Percentiles rank a stretch among this genome's conserved stretches.
These are phyloP conservation scores for Phytophthora citrophthora DNA, from an alignment of 352 stramenopile species.

Conservation along the genomic window DNA sequence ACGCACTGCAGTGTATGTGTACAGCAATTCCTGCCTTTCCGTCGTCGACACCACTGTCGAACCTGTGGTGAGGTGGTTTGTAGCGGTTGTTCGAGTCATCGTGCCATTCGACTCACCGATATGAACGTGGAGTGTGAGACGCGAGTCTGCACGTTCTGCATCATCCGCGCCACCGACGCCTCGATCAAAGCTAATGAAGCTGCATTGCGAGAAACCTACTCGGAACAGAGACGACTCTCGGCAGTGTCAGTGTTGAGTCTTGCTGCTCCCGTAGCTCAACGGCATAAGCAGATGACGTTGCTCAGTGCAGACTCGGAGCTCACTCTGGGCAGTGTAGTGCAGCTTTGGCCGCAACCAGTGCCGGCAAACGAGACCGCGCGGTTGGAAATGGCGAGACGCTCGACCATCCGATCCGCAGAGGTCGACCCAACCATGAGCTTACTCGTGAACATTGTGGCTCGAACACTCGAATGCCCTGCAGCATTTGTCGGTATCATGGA, in stretches of 20 bases:
- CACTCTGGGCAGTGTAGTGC: conserved; percentile 65
- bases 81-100: conserved; percentile 72
- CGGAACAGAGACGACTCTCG: conserved; percentile 21
- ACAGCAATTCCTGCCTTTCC: conserved; percentile 83
- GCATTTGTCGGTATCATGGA: conserved; percentile 77
- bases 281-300: conserved; percentile 55
- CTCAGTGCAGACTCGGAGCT: conserved; percentile 69
- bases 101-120: conserved; percentile 73
- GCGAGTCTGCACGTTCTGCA: conserved; percentile 82
- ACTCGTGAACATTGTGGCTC: conserved; percentile 71
- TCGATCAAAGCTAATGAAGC: conserved; percentile 67
- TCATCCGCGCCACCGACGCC: conserved; percentile 76
- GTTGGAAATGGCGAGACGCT: conserved; percentile 57
- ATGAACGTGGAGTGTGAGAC: conserved; percentile 83
- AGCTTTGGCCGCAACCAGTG: conserved; percentile 64
- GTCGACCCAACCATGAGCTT: conserved; percentile 79
- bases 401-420: conserved; percentile 54
- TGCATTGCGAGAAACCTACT: conserved; percentile 39
- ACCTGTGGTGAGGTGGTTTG: conserved; percentile 84
- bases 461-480: conserved; percentile 67
- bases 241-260: conserved; percentile 39
- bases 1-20: conserved; percentile 86
- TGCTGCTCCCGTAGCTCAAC: conserved; percentile 11
- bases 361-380: conserved; percentile 54
- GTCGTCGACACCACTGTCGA: conserved; percentile 78